Conservation (phyloP, 768 basidiomycete species). For the Postia placenta region DNA sequence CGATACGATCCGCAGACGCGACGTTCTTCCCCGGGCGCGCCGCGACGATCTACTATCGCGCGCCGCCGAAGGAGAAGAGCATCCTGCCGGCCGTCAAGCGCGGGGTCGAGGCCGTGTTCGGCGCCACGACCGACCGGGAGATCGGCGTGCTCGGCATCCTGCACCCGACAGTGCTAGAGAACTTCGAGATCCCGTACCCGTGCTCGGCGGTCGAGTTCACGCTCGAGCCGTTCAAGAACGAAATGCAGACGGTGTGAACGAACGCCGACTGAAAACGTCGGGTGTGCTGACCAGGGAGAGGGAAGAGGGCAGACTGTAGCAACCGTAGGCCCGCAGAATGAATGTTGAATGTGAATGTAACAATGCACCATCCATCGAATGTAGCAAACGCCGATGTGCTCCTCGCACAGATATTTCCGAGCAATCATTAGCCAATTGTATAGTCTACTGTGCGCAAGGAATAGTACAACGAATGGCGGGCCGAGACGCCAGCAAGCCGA, state of each 20-base stretch:
- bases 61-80: conserved; percentile 32
- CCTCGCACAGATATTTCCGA: neutral
- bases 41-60: conserved; percentile 85
- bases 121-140: conserved; percentile 48
- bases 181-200: conserved; percentile 92
- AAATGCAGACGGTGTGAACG: conserved; percentile 16
- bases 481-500: neutral
- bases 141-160: conserved; percentile 92
- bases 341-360: too few species aligned
- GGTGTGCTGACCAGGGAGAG: too few species aligned
- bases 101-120: conserved; percentile 39
- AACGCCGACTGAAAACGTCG: conserved; percentile 2
- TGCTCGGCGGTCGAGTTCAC: conserved; percentile 95
- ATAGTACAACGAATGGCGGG: conserved; percentile 1
- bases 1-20: conserved; percentile 50
- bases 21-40: conserved; percentile 95
- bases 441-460: neutral
- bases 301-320: too few species aligned
- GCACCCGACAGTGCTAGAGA: conserved; percentile 85
- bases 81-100: conserved; percentile 32
- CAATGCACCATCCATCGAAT: too few species aligned
- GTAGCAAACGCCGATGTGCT: too few species aligned
- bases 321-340: too few species aligned
- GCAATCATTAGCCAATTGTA: neutral
- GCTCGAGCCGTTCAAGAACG: conserved; percentile 89